phyloP scores from a whole-genome alignment of 2,329 filamentous ascomycete genomes.

The Cladophialophora bantiana region DNA sequence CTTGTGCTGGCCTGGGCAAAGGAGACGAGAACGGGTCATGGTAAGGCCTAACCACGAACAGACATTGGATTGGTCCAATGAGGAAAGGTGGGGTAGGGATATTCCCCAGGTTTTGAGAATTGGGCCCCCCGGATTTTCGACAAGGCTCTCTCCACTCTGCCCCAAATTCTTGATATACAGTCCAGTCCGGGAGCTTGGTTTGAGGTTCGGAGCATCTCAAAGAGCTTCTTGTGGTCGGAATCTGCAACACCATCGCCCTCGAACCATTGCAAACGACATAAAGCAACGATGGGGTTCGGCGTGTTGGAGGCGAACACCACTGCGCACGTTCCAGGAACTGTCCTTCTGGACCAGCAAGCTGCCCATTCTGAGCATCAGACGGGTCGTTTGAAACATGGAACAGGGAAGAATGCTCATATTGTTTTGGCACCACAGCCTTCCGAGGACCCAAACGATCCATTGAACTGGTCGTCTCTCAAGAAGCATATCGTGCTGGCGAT shows the following conservation, averaged over 20 bases:
- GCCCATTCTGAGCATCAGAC: constrained; percentile 28
- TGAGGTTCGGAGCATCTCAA: background rate
- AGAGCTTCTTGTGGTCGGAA: background rate
- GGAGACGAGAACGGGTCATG: background rate
- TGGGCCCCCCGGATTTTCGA: background rate
- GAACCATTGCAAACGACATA: background rate
- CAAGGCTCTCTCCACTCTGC: constrained; percentile 22
- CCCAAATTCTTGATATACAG: constrained; percentile 16
- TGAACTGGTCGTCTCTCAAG: constrained; percentile 46
- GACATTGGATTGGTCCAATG: constrained; percentile 23
- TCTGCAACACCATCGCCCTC: background rate
- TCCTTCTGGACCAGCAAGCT: constrained; percentile 39
- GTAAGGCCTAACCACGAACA: constrained; percentile 2
- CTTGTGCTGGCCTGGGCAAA: background rate
- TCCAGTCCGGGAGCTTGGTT: background rate
- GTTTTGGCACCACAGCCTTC: constrained; percentile 48
- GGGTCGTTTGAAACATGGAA: constrained; percentile 30
- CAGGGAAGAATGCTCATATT: constrained; percentile 25
- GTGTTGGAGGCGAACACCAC: constrained; percentile 43
- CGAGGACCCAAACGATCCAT: constrained; percentile 49
- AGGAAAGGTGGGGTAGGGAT: constrained; percentile 19
- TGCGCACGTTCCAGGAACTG: constrained; percentile 44
- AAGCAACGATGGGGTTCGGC: constrained; percentile 42
- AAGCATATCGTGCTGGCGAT: constrained; percentile 48
- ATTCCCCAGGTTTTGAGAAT: constrained; percentile 15